phyloP scores from a whole-genome alignment of 164 flowering plant species.

The Kalanchoe fedtschenkoi region DNA sequence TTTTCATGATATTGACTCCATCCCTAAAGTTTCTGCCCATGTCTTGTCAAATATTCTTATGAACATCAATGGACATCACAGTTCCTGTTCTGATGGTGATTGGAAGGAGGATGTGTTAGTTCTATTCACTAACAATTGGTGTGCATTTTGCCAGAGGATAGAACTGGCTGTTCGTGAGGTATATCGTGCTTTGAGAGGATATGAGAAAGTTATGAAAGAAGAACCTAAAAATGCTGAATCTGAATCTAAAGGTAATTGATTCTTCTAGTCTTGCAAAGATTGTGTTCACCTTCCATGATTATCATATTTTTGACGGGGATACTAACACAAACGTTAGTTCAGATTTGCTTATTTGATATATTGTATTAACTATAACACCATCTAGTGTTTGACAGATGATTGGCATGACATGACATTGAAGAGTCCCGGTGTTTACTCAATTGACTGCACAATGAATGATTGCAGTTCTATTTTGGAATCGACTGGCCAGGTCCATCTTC shows the following conservation, averaged over 20 bases:
- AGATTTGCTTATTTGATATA: not conserved
- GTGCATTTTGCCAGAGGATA: constrained; percentile 93
- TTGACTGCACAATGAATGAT: constrained; percentile 90
- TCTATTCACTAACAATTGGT: constrained; percentile 78
- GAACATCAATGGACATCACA: constrained; percentile 29
- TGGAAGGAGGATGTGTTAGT: constrained; percentile 73
- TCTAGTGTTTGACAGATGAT: constrained; percentile 35
- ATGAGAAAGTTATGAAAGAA: constrained; percentile 23
- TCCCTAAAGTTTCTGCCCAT: constrained; percentile 48
- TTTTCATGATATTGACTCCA: constrained; percentile 61
- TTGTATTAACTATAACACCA: constrained; percentile 4
- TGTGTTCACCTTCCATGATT: not conserved
- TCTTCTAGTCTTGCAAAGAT: not conserved
- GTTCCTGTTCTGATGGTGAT: constrained; percentile 18
- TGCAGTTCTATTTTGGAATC: constrained; percentile 53
- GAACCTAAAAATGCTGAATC: constrained; percentile 21
- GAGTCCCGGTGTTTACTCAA: constrained; percentile 55
- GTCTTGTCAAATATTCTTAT: constrained; percentile 45
- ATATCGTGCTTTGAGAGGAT: constrained; percentile 53
- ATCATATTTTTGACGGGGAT: not conserved
- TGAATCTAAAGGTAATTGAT: constrained; percentile 25
- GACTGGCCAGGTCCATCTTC: constrained; percentile 44
- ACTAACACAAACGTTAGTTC: not conserved
- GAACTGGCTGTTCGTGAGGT: constrained; percentile 88
- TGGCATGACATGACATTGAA: constrained; percentile 19